Evolutionary conservation across 208 protist genomes (phyloP).

Genomic region (Leishmania arabica): DNA sequence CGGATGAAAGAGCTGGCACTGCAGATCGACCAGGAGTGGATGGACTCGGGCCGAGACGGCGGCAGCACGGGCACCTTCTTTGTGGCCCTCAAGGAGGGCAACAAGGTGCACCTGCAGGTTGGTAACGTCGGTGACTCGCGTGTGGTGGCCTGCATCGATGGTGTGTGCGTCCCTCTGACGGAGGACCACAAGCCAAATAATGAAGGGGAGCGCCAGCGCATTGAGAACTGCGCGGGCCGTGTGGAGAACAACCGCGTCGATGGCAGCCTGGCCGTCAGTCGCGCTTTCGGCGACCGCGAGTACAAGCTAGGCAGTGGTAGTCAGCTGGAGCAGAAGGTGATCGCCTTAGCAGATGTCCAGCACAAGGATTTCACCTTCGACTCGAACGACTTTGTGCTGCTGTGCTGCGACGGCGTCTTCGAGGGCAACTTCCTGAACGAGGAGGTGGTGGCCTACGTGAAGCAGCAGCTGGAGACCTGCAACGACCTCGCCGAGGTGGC

Average conservation of each 20-base stretch:
- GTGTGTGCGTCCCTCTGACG: conserved; percentile 82
- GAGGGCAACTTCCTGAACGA: conserved; percentile 92
- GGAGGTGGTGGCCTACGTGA: conserved; percentile 88
- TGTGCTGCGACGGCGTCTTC: conserved; percentile 94
- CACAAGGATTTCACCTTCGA: conserved; percentile 75
- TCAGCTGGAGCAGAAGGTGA: conserved; percentile 90
- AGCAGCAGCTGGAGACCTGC: conserved; percentile 68
- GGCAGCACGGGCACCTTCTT: conserved; percentile 93
- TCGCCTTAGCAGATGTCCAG: conserved; percentile 86
- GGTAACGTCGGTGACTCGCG: conserved; percentile 94
- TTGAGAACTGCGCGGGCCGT: conserved; percentile 89
- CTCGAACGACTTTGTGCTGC: conserved; percentile 76
- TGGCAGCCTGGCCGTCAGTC: conserved; percentile 92
- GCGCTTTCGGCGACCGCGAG: conserved; percentile 94
- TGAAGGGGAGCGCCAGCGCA: conserved; percentile 80
- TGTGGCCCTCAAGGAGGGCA: conserved; percentile 66
- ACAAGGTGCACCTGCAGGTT: conserved; percentile 84
- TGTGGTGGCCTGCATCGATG: conserved; percentile 86
- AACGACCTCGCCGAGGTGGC: conserved; percentile 85
- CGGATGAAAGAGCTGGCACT: conserved; percentile 84
- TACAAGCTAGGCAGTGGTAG: conserved; percentile 87
- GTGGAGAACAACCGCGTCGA: conserved; percentile 94
- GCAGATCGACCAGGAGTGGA: conserved; percentile 84
- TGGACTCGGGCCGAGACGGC: conserved; percentile 66
- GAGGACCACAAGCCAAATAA: conserved; percentile 96